A percentile compares a stretch with the other conserved stretches of the same genome.
Evolutionary conservation across 73 alveolate species (phyloP).

Genomic region (Stentor roeselii): DNA sequence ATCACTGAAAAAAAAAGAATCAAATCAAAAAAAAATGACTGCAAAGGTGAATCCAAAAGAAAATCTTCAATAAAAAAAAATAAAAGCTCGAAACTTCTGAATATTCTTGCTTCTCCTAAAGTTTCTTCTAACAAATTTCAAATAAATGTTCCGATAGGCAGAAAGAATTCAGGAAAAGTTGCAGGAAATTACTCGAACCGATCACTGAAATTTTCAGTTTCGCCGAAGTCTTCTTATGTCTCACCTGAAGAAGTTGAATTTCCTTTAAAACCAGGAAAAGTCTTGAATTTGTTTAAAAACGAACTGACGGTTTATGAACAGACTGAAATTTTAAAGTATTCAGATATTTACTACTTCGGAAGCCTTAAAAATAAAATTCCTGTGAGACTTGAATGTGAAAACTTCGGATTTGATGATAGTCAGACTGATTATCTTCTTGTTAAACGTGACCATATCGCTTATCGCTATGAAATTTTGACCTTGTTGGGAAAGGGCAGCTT

Average conservation of each 20-base stretch:
- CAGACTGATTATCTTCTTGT: slow-evolving; percentile 82
- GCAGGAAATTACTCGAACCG: not conserved
- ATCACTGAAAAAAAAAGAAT: too few species aligned
- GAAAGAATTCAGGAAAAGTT: not conserved
- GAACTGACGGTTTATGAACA: not conserved
- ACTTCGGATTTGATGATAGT: slow-evolving; percentile 64
- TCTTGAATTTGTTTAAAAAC: not conserved
- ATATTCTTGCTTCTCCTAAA: not conserved
- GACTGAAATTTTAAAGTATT: not conserved
- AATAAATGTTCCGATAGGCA: not conserved
- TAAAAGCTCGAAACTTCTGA: not conserved
- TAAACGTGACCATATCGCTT: slow-evolving; percentile 83
- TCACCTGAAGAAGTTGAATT: not conserved
- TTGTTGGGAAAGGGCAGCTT: slow-evolving; percentile 93
- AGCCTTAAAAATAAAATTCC: slow-evolving; percentile 12
- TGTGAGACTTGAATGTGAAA: slow-evolving; percentile 43
- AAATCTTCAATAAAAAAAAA: not conserved
- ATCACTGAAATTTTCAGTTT: not conserved
- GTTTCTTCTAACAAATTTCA: not conserved
- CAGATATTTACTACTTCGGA: slow-evolving; percentile 33
- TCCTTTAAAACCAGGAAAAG: slow-evolving; percentile 18
- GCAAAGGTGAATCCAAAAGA: too few species aligned
- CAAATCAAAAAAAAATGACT: too few species aligned
- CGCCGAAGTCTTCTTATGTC: not conserved
- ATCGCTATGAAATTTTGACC: slow-evolving; percentile 84